These are phyloP conservation scores for Salix suchowensis DNA, from an alignment of 345 rosid species.

Conservation along the genomic window DNA sequence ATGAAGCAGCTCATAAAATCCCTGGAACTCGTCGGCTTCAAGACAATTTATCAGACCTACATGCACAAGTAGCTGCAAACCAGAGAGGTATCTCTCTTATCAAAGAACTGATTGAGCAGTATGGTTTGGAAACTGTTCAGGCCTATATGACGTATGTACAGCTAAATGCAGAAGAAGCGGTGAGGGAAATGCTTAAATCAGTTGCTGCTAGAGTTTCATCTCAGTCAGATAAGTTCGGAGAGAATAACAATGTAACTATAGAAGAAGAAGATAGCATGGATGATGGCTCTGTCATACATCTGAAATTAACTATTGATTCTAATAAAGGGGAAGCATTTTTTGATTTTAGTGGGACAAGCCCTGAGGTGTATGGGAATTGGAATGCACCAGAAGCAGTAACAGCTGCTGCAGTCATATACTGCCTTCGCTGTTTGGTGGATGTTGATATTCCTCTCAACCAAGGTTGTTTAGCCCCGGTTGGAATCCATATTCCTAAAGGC, in stretches of 20 bases:
- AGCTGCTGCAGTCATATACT: conserved; percentile 89
- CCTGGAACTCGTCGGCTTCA: conserved; percentile 87
- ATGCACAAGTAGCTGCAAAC: conserved; percentile 96
- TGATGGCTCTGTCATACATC: conserved; percentile 77
- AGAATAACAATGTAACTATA: conserved; percentile 36
- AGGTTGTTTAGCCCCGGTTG: conserved; percentile 91
- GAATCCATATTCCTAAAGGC: conserved; percentile 65
- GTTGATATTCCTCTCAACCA: conserved; percentile 95
- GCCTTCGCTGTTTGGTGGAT: conserved; percentile 79
- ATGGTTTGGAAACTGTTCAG: conserved; percentile 77
- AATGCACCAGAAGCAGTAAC: conserved; percentile 97
- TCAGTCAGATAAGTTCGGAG: conserved; percentile 24
- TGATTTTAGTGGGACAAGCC: conserved; percentile 85
- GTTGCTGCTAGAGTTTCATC: conserved; percentile 58
- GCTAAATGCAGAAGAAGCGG: conserved; percentile 89
- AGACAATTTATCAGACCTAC: conserved; percentile 89
- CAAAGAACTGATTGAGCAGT: conserved; percentile 84
- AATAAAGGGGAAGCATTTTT: conserved; percentile 78
- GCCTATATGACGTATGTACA: conserved; percentile 91
- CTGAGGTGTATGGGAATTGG: conserved; percentile 95
- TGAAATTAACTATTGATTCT: conserved; percentile 64
- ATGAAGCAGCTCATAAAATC: conserved; percentile 43
- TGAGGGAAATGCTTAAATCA: conserved; percentile 90
- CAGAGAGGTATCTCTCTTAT: conserved; percentile 85
- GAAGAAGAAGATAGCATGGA: conserved; percentile 95